Base-by-base conservation (phyloP, 1,284 basidiomycete species). In the Singerocomus rubriflavus region DNA sequence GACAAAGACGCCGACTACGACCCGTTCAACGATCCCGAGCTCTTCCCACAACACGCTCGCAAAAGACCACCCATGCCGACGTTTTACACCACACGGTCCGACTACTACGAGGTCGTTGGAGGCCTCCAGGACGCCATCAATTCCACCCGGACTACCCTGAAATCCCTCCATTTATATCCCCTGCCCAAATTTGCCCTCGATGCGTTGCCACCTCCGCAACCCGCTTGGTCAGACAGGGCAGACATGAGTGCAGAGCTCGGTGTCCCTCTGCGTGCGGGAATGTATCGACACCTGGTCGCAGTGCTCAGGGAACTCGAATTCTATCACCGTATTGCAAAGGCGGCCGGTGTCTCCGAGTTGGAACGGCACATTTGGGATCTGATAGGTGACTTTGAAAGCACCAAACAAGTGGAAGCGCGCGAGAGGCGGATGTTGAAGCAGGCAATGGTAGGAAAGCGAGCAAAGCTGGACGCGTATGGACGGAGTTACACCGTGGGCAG, bases 81-180 rank as follows among this genome's bases (percentile, higher is more conserved):
- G 44, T 95, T 93, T 73, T 97, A 91, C 72, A 93, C 93, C n/a
- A 88, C 84, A n/a, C 83, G 86, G 40, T 76, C 89, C 0, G 74
- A 75, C 31, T 93, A 86, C 73, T 85, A 86, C 65, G 89, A 93
- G 70, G 80, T 85, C 50, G 71, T 95, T 36, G 73, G 77, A 27
- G 71, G 78, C 40, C 80, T 96, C 16, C 84, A 93, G 62, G 73
- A 74, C 17, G 84, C 88, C 36, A 76, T 90, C 16, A 70, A 76
- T 30, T 71, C 78, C 38, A 74, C 84, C 3, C 81, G 84, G 34
- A 65, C 70, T 2, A 77, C 80, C 5, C 79, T 97, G 21, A 82
- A 82, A 54, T 70, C 75, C 25, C 73, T 85, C 36, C 79, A 90
- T 57, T 79, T 96, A 21, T 76, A 90, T 21, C 90, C 93, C 25